Base-by-base conservation (phyloP, 495 filamentous ascomycete species). In the Mytilinidion resinicola region DNA sequence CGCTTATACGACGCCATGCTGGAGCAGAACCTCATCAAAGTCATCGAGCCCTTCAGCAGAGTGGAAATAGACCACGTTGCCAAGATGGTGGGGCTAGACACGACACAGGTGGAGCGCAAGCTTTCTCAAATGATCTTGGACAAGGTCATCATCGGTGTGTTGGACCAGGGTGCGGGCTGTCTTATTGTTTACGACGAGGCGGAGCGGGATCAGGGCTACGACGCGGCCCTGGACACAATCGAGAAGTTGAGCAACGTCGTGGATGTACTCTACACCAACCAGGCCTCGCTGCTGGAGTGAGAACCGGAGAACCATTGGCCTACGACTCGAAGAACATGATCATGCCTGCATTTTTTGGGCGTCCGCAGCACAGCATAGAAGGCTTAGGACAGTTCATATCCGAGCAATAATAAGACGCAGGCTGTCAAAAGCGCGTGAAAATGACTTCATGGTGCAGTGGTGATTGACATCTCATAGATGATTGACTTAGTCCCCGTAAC, bases 101-200 rank as follows among this genome's bases (percentile, higher is more conserved):
- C 88, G 44, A 87, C 90, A 74, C 92, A 96, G 77, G 93, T 98
- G 63, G 93, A 98, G 80, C 83, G 90, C 65, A 98, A 98, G 80
- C 81, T 98, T 39, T 91, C 87, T 33, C 93, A 97, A 80, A 98
- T 98, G 93, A 98, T 98, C 67, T 78, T 98, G 57, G 93, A 98
- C 74, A 96, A 96, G 79, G 90, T 96, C 56, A 96, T 98, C 71
- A 89, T 96, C 50, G 93, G 93, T 30, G 93, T 98, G 53, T 76
- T 98, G 68, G 93, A 98, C 73, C 95, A 98, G 70, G 93, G 95
- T n/a, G 88, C 90, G 11, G 91, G 92, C 8, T 97, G 95, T 72
- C 77, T 98, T 73, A 96, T 96, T 71, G 89, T 98, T 57, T 98
- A 86, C 67, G 93, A 98, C 64, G 93, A 97, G 82, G 88, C 87